A percentile compares a stretch with the other conserved stretches of the same genome.
Evolutionary conservation across 768 basidiomycete species (phyloP).

Genomic region (Boletus subparvulus): DNA sequence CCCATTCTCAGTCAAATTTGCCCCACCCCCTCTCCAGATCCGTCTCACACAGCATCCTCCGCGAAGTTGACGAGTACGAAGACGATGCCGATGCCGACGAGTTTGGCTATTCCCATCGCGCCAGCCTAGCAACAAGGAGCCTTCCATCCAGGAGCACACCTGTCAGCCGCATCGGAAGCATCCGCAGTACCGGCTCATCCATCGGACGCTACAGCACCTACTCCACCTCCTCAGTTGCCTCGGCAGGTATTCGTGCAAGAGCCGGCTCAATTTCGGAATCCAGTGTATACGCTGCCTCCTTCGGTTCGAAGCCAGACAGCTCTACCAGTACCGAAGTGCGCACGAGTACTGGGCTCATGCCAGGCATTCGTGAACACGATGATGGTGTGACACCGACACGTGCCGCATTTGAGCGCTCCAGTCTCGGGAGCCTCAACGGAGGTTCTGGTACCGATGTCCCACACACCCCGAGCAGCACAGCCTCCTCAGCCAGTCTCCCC

Average conservation of each 20-base stretch:
- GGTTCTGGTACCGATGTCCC: constrained; percentile 17
- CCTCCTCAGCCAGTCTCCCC: constrained; percentile 30
- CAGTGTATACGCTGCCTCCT: constrained; percentile 14
- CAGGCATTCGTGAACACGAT: constrained; percentile 31
- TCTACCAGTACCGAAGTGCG: background rate
- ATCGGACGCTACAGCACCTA: constrained; percentile 23
- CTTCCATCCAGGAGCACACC: constrained; percentile 25
- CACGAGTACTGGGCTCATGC: constrained; percentile 18
- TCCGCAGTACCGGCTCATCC: constrained; percentile 23
- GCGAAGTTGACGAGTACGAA: constrained; percentile 28
- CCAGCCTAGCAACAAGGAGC: constrained; percentile 15
- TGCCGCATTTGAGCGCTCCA: constrained; percentile 27
- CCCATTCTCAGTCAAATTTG: constrained; percentile 11
- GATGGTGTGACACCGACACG: constrained; percentile 33
- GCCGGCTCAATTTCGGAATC: constrained; percentile 21
- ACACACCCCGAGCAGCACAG: constrained; percentile 31
- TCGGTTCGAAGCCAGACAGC: constrained; percentile 15
- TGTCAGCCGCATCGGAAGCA: constrained; percentile 21
- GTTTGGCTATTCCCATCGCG: constrained; percentile 21
- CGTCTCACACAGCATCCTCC: constrained; percentile 31
- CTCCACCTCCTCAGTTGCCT: constrained; percentile 18
- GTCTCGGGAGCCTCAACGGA: constrained; percentile 24
- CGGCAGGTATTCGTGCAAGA: constrained; percentile 9
- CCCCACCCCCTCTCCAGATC: constrained; percentile 26
- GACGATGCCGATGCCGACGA: constrained; percentile 16